Percentiles rank a stretch among this genome's conserved stretches.
Evolutionary conservation across 768 basidiomycete genomes (phyloP).

Genomic region (Leccinum boreale): DNA sequence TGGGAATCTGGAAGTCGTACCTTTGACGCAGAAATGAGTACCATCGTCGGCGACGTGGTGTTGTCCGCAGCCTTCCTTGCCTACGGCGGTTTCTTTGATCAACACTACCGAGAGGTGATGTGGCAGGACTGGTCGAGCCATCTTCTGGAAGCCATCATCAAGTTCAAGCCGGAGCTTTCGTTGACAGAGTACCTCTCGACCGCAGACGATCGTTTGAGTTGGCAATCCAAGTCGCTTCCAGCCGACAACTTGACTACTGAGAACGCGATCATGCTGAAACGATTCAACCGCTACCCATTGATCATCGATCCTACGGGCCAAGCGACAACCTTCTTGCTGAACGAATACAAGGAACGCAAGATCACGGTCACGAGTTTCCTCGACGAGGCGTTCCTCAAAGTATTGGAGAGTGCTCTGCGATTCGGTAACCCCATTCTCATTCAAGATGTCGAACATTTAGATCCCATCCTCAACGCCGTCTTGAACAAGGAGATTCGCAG

Average conservation of each 20-base stretch:
- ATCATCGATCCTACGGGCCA: slow-evolving; percentile 99
- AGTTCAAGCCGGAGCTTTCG: slow-evolving; percentile 88
- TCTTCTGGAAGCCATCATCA: slow-evolving; percentile 83
- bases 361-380: slow-evolving; percentile 98
- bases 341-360: slow-evolving; percentile 94
- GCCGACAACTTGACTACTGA: slow-evolving; percentile 94
- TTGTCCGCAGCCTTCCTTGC: slow-evolving; percentile 95
- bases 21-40: slow-evolving; percentile 98
- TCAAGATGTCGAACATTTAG: slow-evolving; percentile 96
- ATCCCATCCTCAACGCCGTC: slow-evolving; percentile 96
- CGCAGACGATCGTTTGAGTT: slow-evolving; percentile 90
- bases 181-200: slow-evolving; percentile 96
- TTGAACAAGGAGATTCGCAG: slow-evolving; percentile 95
- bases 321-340: slow-evolving; percentile 89
- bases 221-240: slow-evolving; percentile 96
- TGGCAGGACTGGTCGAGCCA: slow-evolving; percentile 95
- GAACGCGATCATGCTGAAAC: slow-evolving; percentile 99
- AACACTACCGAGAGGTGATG: slow-evolving; percentile 95
- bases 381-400: slow-evolving; percentile 98
- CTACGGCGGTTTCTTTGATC: slow-evolving; percentile 98
- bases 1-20: slow-evolving; percentile 96
- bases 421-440: slow-evolving; percentile 98
- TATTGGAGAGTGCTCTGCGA: slow-evolving; percentile 95
- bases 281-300: slow-evolving; percentile 95
- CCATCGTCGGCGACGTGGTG: slow-evolving; percentile 95